These are phyloP conservation scores for Carex sylvatica DNA, from an alignment of 202 grass and related monocot species.

Conservation along the genomic window DNA sequence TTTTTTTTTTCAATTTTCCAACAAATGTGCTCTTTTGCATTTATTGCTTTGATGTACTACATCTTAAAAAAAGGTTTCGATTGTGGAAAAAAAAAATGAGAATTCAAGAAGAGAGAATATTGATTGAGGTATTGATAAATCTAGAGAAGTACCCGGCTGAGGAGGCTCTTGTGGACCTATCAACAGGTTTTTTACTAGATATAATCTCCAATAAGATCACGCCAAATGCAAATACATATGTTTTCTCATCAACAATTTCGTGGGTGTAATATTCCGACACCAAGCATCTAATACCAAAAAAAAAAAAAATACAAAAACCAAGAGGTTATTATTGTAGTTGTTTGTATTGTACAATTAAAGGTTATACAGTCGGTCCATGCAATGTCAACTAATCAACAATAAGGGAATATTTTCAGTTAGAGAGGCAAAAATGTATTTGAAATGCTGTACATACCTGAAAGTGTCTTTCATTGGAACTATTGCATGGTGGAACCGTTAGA, in stretches of 20 bases:
- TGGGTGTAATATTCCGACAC: constrained; percentile 94
- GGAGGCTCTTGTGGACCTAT: constrained; percentile 79
- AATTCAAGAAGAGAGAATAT: too few species aligned
- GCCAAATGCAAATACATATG: constrained; percentile 90
- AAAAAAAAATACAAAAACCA: neutral
- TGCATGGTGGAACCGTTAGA: constrained; percentile 81
- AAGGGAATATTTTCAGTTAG: constrained; percentile 1
- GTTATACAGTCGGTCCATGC: neutral
- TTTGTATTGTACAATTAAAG: neutral
- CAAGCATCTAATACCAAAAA: constrained; percentile 50
- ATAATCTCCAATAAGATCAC: constrained; percentile 95
- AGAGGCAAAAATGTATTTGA: neutral
- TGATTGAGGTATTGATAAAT: too few species aligned
- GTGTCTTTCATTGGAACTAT: constrained; percentile 91
- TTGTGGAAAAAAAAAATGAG: too few species aligned
- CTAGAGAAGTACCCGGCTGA: constrained; percentile 54
- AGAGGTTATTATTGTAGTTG: neutral
- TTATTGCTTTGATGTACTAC: too few species aligned
- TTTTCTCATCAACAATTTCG: constrained; percentile 95
- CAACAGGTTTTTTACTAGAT: constrained; percentile 81
- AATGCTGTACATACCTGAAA: constrained; percentile 52
- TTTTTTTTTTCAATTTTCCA: too few species aligned
- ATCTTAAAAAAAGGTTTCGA: too few species aligned
- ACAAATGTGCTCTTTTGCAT: too few species aligned
- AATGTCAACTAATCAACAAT: neutral